Evolutionary conservation across 805 yeast genomes (phyloP).

Genomic region (Yarrowia bubula): DNA sequence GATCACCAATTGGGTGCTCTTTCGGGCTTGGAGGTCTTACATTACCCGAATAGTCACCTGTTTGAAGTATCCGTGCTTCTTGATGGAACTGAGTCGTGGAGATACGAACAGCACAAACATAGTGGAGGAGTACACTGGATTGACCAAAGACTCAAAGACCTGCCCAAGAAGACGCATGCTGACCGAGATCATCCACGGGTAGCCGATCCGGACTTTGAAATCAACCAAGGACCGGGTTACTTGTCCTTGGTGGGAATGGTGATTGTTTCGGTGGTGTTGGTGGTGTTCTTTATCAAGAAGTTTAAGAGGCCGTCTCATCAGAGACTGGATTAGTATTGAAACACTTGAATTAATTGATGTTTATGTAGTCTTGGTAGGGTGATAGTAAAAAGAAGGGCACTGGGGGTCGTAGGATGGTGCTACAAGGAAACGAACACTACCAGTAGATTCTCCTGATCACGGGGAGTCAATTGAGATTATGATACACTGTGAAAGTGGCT

Average conservation of each 20-base stretch:
- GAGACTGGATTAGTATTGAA: no score
- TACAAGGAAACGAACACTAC: no score
- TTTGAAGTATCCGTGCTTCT: background rate
- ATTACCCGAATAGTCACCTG: background rate
- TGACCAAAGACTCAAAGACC: background rate
- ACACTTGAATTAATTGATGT: no score
- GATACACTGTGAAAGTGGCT: no score
- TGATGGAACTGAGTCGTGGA: background rate
- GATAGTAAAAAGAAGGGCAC: no score
- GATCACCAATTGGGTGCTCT: background rate
- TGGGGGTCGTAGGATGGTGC: no score
- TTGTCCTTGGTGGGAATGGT: background rate
- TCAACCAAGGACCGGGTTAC: background rate
- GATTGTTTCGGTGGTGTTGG: background rate
- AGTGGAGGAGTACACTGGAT: background rate
- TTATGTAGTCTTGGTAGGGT: no score
- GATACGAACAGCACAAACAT: background rate
- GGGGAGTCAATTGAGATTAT: no score
- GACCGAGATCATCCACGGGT: background rate
- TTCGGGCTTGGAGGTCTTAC: no score
- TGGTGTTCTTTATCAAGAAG: background rate
- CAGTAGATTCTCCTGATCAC: no score
- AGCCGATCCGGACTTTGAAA: background rate
- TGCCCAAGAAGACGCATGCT: background rate
- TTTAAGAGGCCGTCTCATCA: background rate